Conservation (phyloP, 2,329 filamentous ascomycete species). For the Tetracladium maxilliforme region DNA sequence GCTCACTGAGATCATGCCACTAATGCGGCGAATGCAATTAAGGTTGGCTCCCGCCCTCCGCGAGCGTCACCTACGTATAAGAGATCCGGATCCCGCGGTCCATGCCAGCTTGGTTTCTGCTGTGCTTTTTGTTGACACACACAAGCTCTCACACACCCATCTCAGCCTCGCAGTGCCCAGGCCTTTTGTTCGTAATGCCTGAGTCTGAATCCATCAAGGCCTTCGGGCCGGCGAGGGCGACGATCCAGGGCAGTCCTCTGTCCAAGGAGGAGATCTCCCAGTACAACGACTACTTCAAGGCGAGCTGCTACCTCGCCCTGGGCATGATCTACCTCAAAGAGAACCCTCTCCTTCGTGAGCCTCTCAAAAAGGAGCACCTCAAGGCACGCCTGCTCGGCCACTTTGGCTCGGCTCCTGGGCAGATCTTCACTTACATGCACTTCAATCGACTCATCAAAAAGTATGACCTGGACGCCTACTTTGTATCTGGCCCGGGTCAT, state of each 20-base stretch:
- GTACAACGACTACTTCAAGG: conserved; percentile 60
- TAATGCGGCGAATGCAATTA: no score
- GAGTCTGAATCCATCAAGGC: conserved; percentile 48
- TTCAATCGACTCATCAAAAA: conserved; percentile 75
- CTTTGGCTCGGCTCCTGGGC: conserved; percentile 68
- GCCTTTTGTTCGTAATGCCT: no score
- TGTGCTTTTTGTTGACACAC: no score
- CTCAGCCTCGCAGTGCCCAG: no score
- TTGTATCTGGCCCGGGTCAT: conserved; percentile 64
- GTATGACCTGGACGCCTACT: conserved; percentile 57
- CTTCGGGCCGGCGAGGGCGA: conserved; percentile 51
- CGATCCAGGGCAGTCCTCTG: conserved; percentile 45
- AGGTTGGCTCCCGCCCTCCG: no score
- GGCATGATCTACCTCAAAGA: conserved; percentile 70
- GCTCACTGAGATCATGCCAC: no score
- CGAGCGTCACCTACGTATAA: no score
- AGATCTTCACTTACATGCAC: conserved; percentile 71
- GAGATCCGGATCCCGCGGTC: no score
- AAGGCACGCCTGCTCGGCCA: conserved; percentile 64
- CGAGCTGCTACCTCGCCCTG: conserved; percentile 59
- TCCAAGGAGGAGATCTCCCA: conserved; percentile 50
- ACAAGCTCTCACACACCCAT: no score
- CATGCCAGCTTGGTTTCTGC: no score
- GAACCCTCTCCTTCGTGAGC: conserved; percentile 58
- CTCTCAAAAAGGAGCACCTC: conserved; percentile 53